These are phyloP conservation scores for Penicillium sp. DNA, from an alignment of 2,329 filamentous ascomycete species.

Conservation along the genomic window DNA sequence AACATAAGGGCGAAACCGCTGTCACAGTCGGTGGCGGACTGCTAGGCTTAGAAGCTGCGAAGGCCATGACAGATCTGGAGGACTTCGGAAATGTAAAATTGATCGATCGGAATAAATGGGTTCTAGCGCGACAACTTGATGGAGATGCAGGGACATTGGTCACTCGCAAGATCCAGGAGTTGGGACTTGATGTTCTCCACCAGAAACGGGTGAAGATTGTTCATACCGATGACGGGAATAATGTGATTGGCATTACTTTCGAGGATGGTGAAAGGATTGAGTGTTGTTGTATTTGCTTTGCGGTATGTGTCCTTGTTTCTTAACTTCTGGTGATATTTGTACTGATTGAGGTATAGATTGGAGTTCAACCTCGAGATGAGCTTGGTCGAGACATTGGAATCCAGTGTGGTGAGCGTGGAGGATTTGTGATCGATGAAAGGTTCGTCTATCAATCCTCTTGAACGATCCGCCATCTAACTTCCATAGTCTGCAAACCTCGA, in stretches of 20 bases:
- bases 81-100: slow-evolving; percentile 72
- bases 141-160: slow-evolving; percentile 77
- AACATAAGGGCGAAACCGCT: slow-evolving; percentile 65
- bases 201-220: slow-evolving; percentile 72
- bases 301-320: slow-evolving; percentile 44
- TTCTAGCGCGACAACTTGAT: slow-evolving; percentile 79
- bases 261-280: slow-evolving; percentile 76
- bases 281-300: slow-evolving; percentile 82
- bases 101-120: slow-evolving; percentile 79
- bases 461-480: neutral
- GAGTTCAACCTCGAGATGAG: slow-evolving; percentile 76
- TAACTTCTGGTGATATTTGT: neutral
- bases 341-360: slow-evolving; percentile 54
- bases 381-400: slow-evolving; percentile 69
- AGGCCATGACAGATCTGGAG: slow-evolving; percentile 84
- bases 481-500: slow-evolving; percentile 62
- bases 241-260: slow-evolving; percentile 71
- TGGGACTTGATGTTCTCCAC: slow-evolving; percentile 79
- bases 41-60: slow-evolving; percentile 82
- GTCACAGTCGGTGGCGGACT: slow-evolving; percentile 81
- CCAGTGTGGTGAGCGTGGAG: slow-evolving; percentile 67
- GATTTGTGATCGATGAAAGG: slow-evolving; percentile 59
- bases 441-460: slow-evolving; percentile 8
- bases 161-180: slow-evolving; percentile 71
- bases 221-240: slow-evolving; percentile 63